Evolutionary conservation across 1,284 basidiomycete genomes (phyloP).

Genomic region (Kalmanozyma brasiliensis): DNA sequence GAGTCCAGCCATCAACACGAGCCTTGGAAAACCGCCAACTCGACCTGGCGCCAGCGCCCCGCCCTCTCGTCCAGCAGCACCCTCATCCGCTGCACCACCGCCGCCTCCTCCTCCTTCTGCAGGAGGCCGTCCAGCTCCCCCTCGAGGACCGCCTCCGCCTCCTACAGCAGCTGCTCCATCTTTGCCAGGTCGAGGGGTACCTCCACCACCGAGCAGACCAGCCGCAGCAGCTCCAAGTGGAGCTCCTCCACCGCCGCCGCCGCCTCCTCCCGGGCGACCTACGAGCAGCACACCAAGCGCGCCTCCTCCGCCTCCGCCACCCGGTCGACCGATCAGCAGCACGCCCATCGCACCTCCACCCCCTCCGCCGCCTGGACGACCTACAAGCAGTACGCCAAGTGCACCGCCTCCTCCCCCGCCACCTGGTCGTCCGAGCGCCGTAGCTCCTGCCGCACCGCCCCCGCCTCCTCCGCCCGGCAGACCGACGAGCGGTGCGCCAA

Average conservation of each 20-base stretch:
- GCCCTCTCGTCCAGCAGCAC: constrained; percentile 20
- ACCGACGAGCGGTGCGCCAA: constrained; percentile 7
- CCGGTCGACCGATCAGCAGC: constrained; percentile 25
- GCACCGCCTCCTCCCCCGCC: constrained; percentile 34
- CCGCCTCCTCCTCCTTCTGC: constrained; percentile 26
- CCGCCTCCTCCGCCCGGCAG: constrained; percentile 25
- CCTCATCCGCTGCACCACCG: constrained; percentile 22
- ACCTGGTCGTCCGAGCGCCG: constrained; percentile 6
- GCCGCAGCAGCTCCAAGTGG: constrained; percentile 19
- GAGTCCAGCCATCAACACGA: constrained; percentile 27
- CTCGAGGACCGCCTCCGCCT: constrained; percentile 40
- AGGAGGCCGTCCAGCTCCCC: constrained; percentile 20
- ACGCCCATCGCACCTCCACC: constrained; percentile 29
- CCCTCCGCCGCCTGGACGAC: constrained; percentile 18
- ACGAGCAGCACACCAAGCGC: constrained; percentile 13
- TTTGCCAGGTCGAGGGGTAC: constrained; percentile 37
- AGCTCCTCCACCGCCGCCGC: constrained; percentile 30
- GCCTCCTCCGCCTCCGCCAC: constrained; percentile 38
- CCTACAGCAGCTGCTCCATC: constrained; percentile 36
- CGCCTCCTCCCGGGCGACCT: constrained; percentile 26
- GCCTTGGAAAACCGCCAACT: constrained; percentile 38
- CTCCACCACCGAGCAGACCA: constrained; percentile 42
- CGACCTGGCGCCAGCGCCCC: constrained; percentile 35
- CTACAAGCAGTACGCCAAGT: constrained; percentile 3
- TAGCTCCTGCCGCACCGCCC: constrained; percentile 8